Base-by-base conservation (phyloP, 139 green algal species). In the Coccomyxa sp. region DNA sequence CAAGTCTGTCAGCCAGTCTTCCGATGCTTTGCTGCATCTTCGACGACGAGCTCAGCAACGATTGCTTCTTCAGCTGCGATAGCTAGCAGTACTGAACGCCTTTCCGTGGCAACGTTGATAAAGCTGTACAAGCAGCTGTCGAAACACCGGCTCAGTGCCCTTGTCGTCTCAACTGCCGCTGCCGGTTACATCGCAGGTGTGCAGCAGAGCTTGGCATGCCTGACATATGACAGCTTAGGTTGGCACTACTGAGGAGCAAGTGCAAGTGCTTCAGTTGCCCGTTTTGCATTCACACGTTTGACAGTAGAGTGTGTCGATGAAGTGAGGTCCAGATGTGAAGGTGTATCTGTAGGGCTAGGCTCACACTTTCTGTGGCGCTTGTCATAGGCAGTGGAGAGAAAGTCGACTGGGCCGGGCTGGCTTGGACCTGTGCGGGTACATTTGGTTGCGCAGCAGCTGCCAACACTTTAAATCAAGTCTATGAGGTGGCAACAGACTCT, bases 391-490 rank as follows among this genome's bases (percentile, higher is more conserved):
- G 95, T 86, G 88, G 87, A 0, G 88, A 96, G 68, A 18, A 3
- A 0, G 86, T 96, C 82, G 83, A 97, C 79, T 97, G 91, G 89
- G 81, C 58, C 0, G 88, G 90, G 45, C 86, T 98, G 0, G 89
- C 79, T 4, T 98, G 91, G 92, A 97, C 95, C 1, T 93, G 87
- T 7, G 58, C 98, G 11, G 97, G 97, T 58, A 99, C 97, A 9
- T 89, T 97, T 57, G 89, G 93, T 0, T 90, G 90, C 28, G 90
- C 96, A 27, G 92, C 95, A 0, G 95, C 90, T 28, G 97, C 97
- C 82, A 99, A 99, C 90, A 93, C 96, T 0, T 83, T 98, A 0
- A 99, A 99, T 82, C 97, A 99, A 88, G 79, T 95, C n/a, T 96
- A 96, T 81, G 96, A 98, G 85, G 81, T 95, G 1, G 38, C 82